Percentiles rank a stretch among this genome's conserved stretches.
Evolutionary conservation across 2,329 filamentous ascomycete species (phyloP).

Genomic region (Scedosporium aurantiacum): DNA sequence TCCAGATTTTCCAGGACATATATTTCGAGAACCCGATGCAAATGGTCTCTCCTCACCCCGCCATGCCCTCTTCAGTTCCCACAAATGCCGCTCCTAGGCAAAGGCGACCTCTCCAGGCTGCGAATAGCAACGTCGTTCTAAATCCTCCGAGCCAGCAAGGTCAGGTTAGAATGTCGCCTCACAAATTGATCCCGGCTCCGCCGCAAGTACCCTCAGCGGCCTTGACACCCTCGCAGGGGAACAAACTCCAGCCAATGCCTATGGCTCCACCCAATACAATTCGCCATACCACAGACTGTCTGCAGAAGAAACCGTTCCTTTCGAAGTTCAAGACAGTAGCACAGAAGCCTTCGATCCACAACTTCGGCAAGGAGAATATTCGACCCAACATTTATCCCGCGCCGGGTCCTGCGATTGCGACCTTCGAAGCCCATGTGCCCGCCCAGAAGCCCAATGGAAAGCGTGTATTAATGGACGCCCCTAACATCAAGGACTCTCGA

Average conservation of each 20-base stretch:
- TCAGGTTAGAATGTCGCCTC: conserved; percentile 2
- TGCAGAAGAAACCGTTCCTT: conserved; percentile 54
- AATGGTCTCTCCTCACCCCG: conserved; percentile 41
- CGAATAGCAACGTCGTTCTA: conserved; percentile 54
- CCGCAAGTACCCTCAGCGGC: conserved; percentile 18
- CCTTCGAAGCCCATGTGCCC: neutral
- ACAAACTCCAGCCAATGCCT: conserved; percentile 44
- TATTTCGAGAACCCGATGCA: conserved; percentile 32
- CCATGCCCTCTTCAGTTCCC: conserved; percentile 37
- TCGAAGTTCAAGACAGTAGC: conserved; percentile 48
- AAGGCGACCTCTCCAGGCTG: conserved; percentile 36
- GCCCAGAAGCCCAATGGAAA: conserved; percentile 40
- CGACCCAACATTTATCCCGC: conserved; percentile 40
- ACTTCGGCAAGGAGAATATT: conserved; percentile 45
- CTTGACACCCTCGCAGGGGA: conserved; percentile 41
- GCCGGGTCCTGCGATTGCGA: conserved; percentile 34
- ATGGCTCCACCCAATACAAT: conserved; percentile 53
- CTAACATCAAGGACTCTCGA: conserved; percentile 58
- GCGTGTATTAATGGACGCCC: conserved; percentile 60
- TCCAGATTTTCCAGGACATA: conserved; percentile 43
- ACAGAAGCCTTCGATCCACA: conserved; percentile 39
- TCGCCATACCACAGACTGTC: conserved; percentile 51
- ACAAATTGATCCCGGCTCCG: neutral
- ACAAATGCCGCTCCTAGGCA: conserved; percentile 23
- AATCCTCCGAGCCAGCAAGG: conserved; percentile 40